Percentiles rank a stretch among this genome's conserved stretches.
Evolutionary conservation across 1,284 basidiomycete genomes (phyloP).

Genomic region (Termitomyces sp.): DNA sequence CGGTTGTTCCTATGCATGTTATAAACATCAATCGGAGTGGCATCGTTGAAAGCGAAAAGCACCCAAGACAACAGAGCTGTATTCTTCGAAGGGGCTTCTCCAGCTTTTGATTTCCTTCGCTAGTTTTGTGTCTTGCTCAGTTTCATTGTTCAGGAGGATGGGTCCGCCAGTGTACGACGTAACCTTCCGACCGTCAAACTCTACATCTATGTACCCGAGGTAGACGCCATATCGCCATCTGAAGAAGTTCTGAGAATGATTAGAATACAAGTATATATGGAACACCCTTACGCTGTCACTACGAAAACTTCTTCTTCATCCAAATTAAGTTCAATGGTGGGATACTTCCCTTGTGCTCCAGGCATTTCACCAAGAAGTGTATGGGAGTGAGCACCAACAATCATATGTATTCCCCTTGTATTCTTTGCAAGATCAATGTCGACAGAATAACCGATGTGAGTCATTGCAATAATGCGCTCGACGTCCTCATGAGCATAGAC

Average conservation of each 20-base stretch:
- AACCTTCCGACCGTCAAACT: conserved; percentile 5
- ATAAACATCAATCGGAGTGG: no score
- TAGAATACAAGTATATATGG: no score
- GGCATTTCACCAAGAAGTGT: conserved; percentile 9
- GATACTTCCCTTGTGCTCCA: not conserved
- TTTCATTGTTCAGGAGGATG: conserved; percentile 9
- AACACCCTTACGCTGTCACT: no score
- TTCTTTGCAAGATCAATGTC: conserved; percentile 10
- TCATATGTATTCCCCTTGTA: conserved; percentile 9
- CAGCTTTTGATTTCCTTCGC: conserved; percentile 6
- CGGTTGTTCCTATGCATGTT: no score
- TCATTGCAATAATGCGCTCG: conserved; percentile 10
- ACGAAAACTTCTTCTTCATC: no score
- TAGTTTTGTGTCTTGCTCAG: conserved; percentile 7
- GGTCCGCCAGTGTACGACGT: conserved; percentile 9
- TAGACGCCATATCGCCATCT: conserved; percentile 12
- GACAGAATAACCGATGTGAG: conserved; percentile 9
- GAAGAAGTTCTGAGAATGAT: not conserved
- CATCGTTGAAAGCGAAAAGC: not conserved
- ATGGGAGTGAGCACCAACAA: conserved; percentile 9
- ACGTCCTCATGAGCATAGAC: conserved; percentile 10
- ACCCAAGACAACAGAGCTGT: conserved; percentile 5
- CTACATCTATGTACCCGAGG: conserved; percentile 10
- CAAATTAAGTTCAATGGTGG: no score
- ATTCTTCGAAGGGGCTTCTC: conserved; percentile 9